Evolutionary conservation across 1,284 basidiomycete species (phyloP).

Genomic region (Mrakiaceae sp.): DNA sequence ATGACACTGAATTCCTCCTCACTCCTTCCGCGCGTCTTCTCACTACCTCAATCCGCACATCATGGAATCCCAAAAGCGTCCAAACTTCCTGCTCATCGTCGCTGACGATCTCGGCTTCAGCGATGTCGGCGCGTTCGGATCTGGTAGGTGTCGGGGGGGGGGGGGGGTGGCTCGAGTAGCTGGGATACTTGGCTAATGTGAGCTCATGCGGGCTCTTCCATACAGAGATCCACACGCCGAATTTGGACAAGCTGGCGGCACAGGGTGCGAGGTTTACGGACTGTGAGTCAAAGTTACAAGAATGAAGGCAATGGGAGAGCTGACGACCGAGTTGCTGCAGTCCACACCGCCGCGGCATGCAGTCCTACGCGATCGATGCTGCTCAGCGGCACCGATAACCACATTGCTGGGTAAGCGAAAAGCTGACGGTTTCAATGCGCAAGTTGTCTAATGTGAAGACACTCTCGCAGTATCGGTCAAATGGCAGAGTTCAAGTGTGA

Average conservation of each 20-base stretch:
- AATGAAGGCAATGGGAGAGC: slow-evolving; percentile 3
- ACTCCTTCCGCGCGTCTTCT: no score
- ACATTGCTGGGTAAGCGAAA: slow-evolving; percentile 16
- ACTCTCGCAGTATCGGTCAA: no score
- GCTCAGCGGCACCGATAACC: slow-evolving; percentile 19
- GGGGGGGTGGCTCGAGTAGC: not conserved
- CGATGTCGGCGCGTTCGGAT: slow-evolving; percentile 18
- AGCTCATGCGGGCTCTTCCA: not conserved
- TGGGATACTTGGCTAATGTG: not conserved
- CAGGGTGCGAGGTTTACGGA: slow-evolving; percentile 21
- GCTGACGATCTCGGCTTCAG: slow-evolving; percentile 23
- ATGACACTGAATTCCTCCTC: no score
- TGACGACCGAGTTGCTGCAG: not conserved
- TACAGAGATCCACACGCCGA: slow-evolving; percentile 25
- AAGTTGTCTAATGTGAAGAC: not conserved
- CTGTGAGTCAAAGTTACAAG: slow-evolving; percentile 15
- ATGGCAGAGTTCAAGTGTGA: not conserved
- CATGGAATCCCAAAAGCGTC: no score
- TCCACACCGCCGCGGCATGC: no score
- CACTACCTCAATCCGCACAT: no score
- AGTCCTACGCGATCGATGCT: not conserved
- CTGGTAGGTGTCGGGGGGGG: no score
- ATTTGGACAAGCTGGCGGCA: slow-evolving; percentile 24
- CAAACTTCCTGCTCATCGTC: not conserved
- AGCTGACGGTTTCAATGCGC: not conserved